Conservation (phyloP, 176 grass and related monocot genomes). For the Secale cereale region DNA sequence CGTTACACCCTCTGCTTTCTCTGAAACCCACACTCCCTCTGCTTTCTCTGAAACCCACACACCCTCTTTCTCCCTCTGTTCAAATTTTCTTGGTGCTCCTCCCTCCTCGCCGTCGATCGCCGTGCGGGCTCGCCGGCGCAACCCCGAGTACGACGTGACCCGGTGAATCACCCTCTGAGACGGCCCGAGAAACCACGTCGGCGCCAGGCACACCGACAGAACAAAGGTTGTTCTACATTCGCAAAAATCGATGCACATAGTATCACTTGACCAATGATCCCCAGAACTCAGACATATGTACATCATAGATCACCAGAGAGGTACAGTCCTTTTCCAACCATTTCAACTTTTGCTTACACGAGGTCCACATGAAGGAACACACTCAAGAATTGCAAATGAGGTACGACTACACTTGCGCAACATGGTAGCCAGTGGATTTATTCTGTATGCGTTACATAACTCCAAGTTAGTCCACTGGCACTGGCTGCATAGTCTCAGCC, state of each 20-base stretch:
- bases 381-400: not conserved
- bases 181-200: no score
- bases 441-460: not conserved
- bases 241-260: no score
- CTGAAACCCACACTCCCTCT: no score
- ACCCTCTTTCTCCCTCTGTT: no score
- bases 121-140: not conserved
- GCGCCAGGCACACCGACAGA: no score
- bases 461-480: constrained; percentile 52
- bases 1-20: no score
- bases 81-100: no score
- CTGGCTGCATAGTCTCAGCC: constrained; percentile 77
- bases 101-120: no score
- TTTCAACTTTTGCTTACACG: not conserved
- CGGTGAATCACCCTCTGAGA: no score
- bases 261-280: no score
- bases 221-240: no score
- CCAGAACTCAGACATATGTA: not conserved
- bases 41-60: no score
- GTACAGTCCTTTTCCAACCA: not conserved
- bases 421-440: not conserved
- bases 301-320: not conserved
- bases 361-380: not conserved
- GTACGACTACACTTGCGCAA: not conserved
- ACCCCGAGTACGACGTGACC: not conserved